Percentiles rank a stretch among this genome's conserved stretches.
These are phyloP conservation scores for Pseudogymnoascus sp. DNA, from an alignment of 2,329 filamentous ascomycete species.

Conservation along the genomic window DNA sequence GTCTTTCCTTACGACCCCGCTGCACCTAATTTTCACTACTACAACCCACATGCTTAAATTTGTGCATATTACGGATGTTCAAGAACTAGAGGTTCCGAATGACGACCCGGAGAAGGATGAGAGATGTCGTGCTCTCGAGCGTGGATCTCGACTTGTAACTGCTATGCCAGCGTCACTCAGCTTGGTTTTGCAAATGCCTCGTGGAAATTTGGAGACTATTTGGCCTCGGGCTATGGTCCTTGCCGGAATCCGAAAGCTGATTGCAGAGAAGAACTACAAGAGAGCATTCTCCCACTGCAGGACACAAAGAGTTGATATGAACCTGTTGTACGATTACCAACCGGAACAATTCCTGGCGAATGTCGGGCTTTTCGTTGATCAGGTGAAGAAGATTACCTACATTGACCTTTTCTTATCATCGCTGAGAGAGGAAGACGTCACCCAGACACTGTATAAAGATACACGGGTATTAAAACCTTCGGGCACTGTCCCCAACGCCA, in stretches of 20 bases:
- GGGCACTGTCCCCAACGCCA: constrained; percentile 14
- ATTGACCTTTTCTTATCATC: constrained; percentile 90
- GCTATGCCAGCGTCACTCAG: constrained; percentile 83
- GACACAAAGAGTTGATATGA: constrained; percentile 94
- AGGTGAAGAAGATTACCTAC: constrained; percentile 71
- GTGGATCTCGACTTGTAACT: constrained; percentile 77
- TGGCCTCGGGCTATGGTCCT: constrained; percentile 88
- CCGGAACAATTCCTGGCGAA: constrained; percentile 75
- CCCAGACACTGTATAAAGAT: constrained; percentile 86
- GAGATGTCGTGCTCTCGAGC: constrained; percentile 82
- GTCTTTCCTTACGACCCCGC: constrained; percentile 73
- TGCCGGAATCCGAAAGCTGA: constrained; percentile 74
- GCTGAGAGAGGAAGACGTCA: constrained; percentile 83
- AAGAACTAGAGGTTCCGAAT: constrained; percentile 70
- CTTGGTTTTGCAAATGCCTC: constrained; percentile 86
- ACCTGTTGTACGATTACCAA: constrained; percentile 90
- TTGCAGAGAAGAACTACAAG: constrained; percentile 73
- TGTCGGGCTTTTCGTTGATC: constrained; percentile 69
- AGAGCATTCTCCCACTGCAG: constrained; percentile 82
- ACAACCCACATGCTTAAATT: constrained; percentile 91
- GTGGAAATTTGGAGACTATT: constrained; percentile 92
- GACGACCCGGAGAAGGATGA: constrained; percentile 92
- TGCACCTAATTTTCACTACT: constrained; percentile 86
- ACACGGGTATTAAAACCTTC: constrained; percentile 47
- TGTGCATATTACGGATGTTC: constrained; percentile 62